Conservation (phyloP, 2,329 filamentous ascomycete species). For the Amauroascus verrucosus region DNA sequence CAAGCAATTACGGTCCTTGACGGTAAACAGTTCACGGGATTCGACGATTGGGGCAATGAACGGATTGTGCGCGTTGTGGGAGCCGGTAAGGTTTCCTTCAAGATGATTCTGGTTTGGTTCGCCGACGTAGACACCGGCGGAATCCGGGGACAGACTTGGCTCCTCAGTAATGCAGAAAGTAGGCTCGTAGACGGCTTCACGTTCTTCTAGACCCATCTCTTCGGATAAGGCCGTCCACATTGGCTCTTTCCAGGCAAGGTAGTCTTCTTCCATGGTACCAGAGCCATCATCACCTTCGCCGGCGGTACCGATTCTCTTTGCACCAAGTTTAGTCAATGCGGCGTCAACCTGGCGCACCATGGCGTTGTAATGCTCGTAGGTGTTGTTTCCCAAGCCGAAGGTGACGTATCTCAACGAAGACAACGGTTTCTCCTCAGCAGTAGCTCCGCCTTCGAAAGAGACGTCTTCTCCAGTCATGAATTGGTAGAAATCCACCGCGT, state of each 20-base stretch:
- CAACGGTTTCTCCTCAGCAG: constrained; percentile 58
- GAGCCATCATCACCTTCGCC: constrained; percentile 96
- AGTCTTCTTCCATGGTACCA: constrained; percentile 99
- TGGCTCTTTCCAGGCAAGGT: constrained; percentile 96
- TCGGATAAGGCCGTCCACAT: constrained; percentile 86
- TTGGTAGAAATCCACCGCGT: constrained; percentile 97
- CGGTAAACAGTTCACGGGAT: constrained; percentile 81
- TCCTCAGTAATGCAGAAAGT: constrained; percentile 74
- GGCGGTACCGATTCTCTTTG: constrained; percentile 69
- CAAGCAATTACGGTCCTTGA: constrained; percentile 85
- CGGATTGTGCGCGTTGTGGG: constrained; percentile 93
- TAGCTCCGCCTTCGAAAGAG: constrained; percentile 61
- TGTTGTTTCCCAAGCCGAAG: constrained; percentile 97
- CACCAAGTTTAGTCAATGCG: constrained; percentile 70
- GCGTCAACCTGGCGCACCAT: constrained; percentile 91
- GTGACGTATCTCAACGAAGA: constrained; percentile 81
- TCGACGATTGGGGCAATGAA: constrained; percentile 89
- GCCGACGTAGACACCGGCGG: constrained; percentile 78
- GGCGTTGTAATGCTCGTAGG: constrained; percentile 98
- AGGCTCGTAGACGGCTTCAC: constrained; percentile 91
- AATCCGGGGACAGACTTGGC: constrained; percentile 61
- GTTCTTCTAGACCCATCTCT: constrained; percentile 82
- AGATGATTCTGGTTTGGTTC: constrained; percentile 96
- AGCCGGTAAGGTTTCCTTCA: constrained; percentile 70
- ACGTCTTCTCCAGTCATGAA: constrained; percentile 77